Evolutionary conservation across 1,139 yeast genomes (phyloP), one percentile per base, ranked within the genome.

Genomic region (Geotrichum fermentans): DNA sequence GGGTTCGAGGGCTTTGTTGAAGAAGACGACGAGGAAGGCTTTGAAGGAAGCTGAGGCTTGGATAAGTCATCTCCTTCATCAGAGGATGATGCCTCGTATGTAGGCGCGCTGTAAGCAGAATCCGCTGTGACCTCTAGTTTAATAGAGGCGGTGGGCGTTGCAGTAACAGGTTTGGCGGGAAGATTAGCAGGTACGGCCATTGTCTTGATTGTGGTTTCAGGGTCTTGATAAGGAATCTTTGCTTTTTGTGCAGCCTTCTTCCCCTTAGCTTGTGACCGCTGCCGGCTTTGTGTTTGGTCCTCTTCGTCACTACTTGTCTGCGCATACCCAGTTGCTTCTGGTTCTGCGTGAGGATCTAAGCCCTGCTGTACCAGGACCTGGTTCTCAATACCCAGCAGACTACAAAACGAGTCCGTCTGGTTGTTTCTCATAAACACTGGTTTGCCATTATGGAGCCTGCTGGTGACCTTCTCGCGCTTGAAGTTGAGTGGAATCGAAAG

Each of bases 381-480:
- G 24, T 55, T 55, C 11, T 45, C 44, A 18, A 55, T 49, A 14
- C 32, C 44, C 13, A 55, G 32, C 29, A 62, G 40, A 2, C 49
- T 34, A 34, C 62, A 59, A 21, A 62, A 58, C 29, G 52, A 54
- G 5, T 50, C 55, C 0, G 66, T 62, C 40, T 62, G 65, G 14
- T 58, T 54, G 49, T 62, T 61, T 1, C 45, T 32, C 14, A 38
- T 30, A 38, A 45, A 44, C 8, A 33, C 26, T 10, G 43, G 43
- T 17, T 16, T 24, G 11, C 13, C 29, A 13, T 13, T 8, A 4
- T 7, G 32, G 14, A 14, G 20, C 17, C 22, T 24, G n/a, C n/a
- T n/a, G 10, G 26, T 20, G 3, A 32, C 11, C 20, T 16, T 22
- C 21, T 8, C 32, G 11, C 21, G 34, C 14, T 40, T 28, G 37